phyloP scores from a whole-genome alignment of 2,329 filamentous ascomycete species.

The Trichoderma koningiopsis region DNA sequence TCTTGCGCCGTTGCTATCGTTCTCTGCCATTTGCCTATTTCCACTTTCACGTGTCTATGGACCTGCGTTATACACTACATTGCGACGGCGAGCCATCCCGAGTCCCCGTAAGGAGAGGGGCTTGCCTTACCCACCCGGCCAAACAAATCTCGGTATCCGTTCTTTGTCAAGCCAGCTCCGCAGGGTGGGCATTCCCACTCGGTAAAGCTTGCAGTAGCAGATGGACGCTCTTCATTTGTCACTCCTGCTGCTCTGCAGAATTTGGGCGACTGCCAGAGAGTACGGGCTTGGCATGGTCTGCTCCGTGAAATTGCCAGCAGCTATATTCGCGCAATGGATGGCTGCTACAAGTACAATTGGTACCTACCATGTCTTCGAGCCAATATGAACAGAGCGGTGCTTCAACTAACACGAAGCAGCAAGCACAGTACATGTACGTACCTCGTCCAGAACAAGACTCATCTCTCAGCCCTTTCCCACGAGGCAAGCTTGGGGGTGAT shows the following conservation, averaged over 20 bases:
- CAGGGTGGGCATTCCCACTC: not conserved
- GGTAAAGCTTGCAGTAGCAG: not conserved
- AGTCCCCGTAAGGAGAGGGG: not conserved
- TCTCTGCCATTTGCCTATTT: not conserved
- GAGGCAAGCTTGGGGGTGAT: not conserved
- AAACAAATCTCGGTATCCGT: constrained; percentile 20
- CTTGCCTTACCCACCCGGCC: not conserved
- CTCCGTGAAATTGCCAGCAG: not conserved
- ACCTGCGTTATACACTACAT: not conserved
- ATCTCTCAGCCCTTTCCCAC: not conserved
- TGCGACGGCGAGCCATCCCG: not conserved
- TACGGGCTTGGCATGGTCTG: not conserved
- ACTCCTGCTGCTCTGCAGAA: not conserved
- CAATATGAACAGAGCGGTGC: not conserved
- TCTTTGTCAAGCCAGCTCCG: constrained; percentile 11
- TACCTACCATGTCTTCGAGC: not conserved
- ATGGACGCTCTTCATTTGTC: not conserved
- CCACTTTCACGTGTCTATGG: not conserved
- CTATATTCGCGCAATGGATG: not conserved
- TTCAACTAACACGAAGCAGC: not conserved
- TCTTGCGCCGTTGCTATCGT: not conserved
- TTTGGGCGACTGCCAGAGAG: not conserved
- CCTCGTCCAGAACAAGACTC: not conserved
- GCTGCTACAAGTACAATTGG: not conserved
- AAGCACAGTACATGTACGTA: not conserved